phyloP scores from a whole-genome alignment of 1,139 yeast species.

The Hyphopichia wangnamkhiaoensis region DNA sequence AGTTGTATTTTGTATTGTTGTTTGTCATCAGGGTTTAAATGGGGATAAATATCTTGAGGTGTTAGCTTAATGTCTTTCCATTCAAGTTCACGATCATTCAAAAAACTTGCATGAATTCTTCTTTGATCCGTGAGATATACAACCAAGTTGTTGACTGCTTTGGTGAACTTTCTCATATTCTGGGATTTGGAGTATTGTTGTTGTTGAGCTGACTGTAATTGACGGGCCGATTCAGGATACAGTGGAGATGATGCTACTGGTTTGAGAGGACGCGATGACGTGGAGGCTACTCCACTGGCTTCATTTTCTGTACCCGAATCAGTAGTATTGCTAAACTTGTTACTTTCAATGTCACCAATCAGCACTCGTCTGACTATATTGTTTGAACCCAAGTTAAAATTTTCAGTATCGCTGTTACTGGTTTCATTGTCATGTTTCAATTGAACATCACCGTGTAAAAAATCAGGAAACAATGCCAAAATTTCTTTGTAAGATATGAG shows the following conservation, averaged over 20 bases:
- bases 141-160: slow-evolving; percentile 53
- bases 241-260: slow-evolving; percentile 6
- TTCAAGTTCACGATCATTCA: slow-evolving; percentile 31
- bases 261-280: slow-evolving; percentile 7
- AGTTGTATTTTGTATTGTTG: slow-evolving; percentile 13
- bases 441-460: slow-evolving; percentile 34
- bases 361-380: slow-evolving; percentile 31
- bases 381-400: neutral
- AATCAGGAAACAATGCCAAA: slow-evolving; percentile 41
- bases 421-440: neutral
- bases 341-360: slow-evolving; percentile 25
- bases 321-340: slow-evolving; percentile 17
- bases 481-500: slow-evolving; percentile 36
- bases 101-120: slow-evolving; percentile 44
- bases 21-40: slow-evolving; percentile 10
- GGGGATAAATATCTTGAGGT: slow-evolving; percentile 40
- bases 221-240: slow-evolving; percentile 10
- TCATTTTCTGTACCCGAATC: slow-evolving; percentile 34
- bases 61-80: slow-evolving; percentile 50
- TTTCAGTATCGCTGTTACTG: neutral
- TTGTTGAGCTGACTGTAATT: slow-evolving; percentile 1
- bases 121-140: slow-evolving; percentile 59
- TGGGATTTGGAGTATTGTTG: slow-evolving; percentile 19
- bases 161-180: slow-evolving; percentile 29
- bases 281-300: slow-evolving; percentile 8